phyloP scores from a whole-genome alignment of 108 stramenopile species.

The Chaetoceros tenuissimus region DNA sequence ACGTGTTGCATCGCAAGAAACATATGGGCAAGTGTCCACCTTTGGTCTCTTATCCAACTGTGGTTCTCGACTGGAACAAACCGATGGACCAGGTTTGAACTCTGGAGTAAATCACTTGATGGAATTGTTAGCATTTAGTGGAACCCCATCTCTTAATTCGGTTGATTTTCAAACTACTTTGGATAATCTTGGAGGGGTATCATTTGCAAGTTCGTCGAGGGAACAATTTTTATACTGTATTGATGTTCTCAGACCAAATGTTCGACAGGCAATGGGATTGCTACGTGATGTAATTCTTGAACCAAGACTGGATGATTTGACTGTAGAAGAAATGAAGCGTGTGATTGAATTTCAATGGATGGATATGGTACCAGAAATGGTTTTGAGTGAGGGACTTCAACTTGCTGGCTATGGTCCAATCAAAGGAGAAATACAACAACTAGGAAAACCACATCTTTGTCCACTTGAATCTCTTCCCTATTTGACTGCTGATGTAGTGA shows the following conservation, averaged over 20 bases:
- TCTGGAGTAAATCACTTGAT: slow-evolving; percentile 80
- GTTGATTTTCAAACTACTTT: background rate
- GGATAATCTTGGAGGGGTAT: slow-evolving; percentile 57
- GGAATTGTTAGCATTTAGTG: slow-evolving; percentile 85
- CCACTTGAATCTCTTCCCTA: slow-evolving; percentile 45
- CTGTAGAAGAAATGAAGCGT: slow-evolving; percentile 61
- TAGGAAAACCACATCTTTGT: slow-evolving; percentile 81
- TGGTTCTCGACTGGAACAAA: slow-evolving; percentile 72
- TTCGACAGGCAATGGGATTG: slow-evolving; percentile 64
- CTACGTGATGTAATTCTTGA: slow-evolving; percentile 59
- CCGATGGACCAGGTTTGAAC: too few relatives aligned
- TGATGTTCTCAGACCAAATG: slow-evolving; percentile 87
- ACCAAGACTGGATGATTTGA: slow-evolving; percentile 45
- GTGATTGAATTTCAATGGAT: slow-evolving; percentile 74
- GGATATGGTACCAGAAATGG: slow-evolving; percentile 64
- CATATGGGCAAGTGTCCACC: slow-evolving; percentile 65
- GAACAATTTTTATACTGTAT: slow-evolving; percentile 92
- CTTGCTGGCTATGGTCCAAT: slow-evolving; percentile 72
- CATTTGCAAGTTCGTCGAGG: slow-evolving; percentile 71
- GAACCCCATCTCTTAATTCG: background rate
- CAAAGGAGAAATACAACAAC: slow-evolving; percentile 46
- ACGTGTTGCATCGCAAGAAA: slow-evolving; percentile 83
- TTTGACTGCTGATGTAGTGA: slow-evolving; percentile 56
- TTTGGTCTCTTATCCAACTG: slow-evolving; percentile 66
- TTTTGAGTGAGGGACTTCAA: slow-evolving; percentile 83